Evolutionary conservation across 495 filamentous ascomycete genomes (phyloP).

Genomic region (Podospora anserina): DNA sequence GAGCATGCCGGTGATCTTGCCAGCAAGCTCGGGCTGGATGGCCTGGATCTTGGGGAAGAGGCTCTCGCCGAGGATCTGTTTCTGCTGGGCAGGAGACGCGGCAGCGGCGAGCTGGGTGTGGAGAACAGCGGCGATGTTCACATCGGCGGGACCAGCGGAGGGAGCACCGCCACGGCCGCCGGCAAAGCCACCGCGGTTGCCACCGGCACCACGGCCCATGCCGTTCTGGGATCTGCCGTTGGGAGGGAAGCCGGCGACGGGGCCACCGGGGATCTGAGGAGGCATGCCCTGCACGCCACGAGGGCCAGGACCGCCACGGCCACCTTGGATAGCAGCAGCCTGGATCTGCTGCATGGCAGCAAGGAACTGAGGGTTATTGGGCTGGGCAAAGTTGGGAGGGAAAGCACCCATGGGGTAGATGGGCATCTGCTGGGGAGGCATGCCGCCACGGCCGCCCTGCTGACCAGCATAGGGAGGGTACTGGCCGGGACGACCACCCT

Average conservation of each 20-base stretch:
- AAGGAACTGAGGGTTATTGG: constrained; percentile 52
- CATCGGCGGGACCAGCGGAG: constrained; percentile 28
- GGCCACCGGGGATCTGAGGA: constrained; percentile 47
- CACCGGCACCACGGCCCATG: constrained; percentile 42
- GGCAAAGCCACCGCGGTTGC: constrained; percentile 38
- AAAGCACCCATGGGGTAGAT: constrained; percentile 76
- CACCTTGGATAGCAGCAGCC: constrained; percentile 58
- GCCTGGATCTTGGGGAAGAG: constrained; percentile 96
- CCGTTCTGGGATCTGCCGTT: constrained; percentile 44
- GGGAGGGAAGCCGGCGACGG: constrained; percentile 64
- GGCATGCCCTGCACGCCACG: constrained; percentile 74
- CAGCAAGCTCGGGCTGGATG: constrained; percentile 89
- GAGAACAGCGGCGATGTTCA: constrained; percentile 42
- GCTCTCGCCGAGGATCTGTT: constrained; percentile 95
- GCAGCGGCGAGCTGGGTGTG: constrained; percentile 49
- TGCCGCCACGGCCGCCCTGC: constrained; percentile 78
- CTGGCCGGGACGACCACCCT: constrained; percentile 78
- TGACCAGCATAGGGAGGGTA: constrained; percentile 74
- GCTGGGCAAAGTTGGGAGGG: constrained; percentile 56
- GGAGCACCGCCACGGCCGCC: constrained; percentile 57
- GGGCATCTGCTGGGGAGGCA: constrained; percentile 72
- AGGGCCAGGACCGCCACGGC: constrained; percentile 67
- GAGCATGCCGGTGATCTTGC: constrained; percentile 99
- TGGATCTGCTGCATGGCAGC: constrained; percentile 66
- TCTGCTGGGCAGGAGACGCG: constrained; percentile 70